Evolutionary conservation across 352 stramenopile genomes (phyloP).

Genomic region (Pythium folliculosum): DNA sequence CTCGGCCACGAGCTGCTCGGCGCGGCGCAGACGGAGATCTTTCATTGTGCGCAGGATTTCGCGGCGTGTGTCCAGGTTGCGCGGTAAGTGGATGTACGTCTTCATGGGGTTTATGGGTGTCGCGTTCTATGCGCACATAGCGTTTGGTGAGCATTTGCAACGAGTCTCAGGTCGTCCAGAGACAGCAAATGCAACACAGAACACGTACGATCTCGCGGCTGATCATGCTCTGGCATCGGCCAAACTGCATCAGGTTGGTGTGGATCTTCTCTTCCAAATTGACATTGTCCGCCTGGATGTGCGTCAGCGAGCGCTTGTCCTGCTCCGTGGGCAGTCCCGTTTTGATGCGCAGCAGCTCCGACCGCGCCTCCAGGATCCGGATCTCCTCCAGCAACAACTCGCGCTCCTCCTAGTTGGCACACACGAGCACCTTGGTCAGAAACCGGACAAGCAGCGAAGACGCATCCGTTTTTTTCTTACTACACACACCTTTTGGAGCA

Average conservation of each 20-base stretch:
- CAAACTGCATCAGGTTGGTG: conserved; percentile 16
- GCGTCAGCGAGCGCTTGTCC: conserved; percentile 13
- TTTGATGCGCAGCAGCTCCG: conserved; percentile 24
- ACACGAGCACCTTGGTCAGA: neutral
- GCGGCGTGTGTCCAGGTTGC: conserved; percentile 7
- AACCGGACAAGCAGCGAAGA: too few species aligned
- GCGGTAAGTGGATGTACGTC: conserved; percentile 16
- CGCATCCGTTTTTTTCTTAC: too few species aligned
- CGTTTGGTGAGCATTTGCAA: too few species aligned
- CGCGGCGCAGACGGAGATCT: conserved; percentile 4
- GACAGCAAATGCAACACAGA: neutral
- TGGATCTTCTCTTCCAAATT: conserved; percentile 26
- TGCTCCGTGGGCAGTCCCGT: conserved; percentile 11
- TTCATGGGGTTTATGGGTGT: conserved; percentile 24
- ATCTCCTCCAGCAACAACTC: conserved; percentile 22
- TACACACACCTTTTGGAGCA: conserved; percentile 17
- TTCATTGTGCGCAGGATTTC: conserved; percentile 14
- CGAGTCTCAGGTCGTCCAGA: too few species aligned
- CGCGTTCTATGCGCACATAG: conserved; percentile 8
- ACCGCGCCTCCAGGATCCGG: conserved; percentile 21
- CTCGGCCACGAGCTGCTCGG: conserved; percentile 12
- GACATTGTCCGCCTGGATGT: conserved; percentile 12
- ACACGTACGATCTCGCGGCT: conserved; percentile 4
- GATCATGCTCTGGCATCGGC: conserved; percentile 17
- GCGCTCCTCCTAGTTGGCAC: conserved; percentile 17